phyloP scores from a whole-genome alignment of 169 alveolate genomes.

The Theileria equi region DNA sequence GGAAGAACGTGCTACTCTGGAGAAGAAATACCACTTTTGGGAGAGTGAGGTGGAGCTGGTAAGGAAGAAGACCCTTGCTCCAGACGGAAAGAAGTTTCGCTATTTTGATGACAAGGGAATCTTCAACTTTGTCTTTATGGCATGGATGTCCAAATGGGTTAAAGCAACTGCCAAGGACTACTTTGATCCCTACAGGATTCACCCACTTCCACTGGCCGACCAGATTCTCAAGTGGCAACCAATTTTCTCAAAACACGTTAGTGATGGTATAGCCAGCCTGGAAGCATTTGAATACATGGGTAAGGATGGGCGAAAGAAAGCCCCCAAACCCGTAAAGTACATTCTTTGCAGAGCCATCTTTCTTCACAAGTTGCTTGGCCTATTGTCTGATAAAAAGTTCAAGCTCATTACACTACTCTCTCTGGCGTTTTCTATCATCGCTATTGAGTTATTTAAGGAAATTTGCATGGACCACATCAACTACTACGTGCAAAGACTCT shows the following conservation, averaged over 20 bases:
- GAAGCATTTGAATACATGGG: constrained; percentile 10
- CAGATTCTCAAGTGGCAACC: constrained; percentile 53
- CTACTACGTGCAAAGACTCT: constrained; percentile 26
- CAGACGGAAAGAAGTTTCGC: background rate
- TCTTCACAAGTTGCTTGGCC: background rate
- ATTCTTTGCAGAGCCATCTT: constrained; percentile 16
- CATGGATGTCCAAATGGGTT: constrained; percentile 39
- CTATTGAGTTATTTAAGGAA: constrained; percentile 16
- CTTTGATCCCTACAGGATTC: constrained; percentile 15
- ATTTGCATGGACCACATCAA: constrained; percentile 25
- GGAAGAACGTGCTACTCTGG: no score
- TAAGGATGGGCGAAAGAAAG: background rate
- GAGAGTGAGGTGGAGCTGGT: no score
- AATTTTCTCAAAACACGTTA: constrained; percentile 44
- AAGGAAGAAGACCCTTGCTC: no score
- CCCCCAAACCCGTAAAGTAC: background rate
- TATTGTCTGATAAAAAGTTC: background rate
- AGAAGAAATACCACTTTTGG: no score
- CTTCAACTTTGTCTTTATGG: constrained; percentile 23
- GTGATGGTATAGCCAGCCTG: constrained; percentile 42
- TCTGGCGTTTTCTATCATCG: background rate
- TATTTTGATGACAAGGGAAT: constrained; percentile 16
- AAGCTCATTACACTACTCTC: background rate
- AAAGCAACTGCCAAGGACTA: background rate
- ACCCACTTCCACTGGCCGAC: constrained; percentile 40